phyloP scores from a whole-genome alignment of 208 protist genomes.

The Acanthamoeba triangularis region DNA sequence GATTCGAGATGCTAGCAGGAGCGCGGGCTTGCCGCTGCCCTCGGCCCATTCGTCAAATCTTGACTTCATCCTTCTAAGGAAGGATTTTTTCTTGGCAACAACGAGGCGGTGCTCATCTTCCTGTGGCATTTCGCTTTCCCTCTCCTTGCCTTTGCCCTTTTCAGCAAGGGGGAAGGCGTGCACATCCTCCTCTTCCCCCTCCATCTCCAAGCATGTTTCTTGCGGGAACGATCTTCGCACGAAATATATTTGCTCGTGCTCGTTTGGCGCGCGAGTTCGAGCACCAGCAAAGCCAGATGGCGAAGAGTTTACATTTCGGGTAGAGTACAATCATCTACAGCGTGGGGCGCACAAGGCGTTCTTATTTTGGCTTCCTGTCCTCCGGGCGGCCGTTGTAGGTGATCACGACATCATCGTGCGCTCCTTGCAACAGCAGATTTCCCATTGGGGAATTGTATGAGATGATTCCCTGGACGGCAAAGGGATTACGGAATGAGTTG shows the following conservation, averaged over 20 bases:
- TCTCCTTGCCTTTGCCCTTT: not conserved
- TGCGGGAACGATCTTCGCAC: not conserved
- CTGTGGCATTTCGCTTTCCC: not conserved
- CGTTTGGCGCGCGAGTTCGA: no score
- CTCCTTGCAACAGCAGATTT: conserved; percentile 69
- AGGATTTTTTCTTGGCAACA: not conserved
- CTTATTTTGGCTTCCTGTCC: conserved; percentile 5
- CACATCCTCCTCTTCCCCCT: no score
- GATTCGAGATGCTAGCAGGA: not conserved
- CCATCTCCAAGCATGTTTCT: not conserved
- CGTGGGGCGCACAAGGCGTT: not conserved
- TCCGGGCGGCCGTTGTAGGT: conserved; percentile 74
- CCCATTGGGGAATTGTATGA: conserved; percentile 68
- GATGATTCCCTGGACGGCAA: conserved; percentile 39
- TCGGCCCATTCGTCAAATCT: not conserved
- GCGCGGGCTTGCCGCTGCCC: not conserved
- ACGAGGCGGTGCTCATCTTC: not conserved
- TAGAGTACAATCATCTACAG: no score
- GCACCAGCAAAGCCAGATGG: not conserved
- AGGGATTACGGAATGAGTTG: not conserved
- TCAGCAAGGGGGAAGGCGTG: not conserved
- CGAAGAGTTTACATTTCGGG: no score
- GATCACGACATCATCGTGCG: conserved; percentile 74
- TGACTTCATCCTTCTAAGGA: not conserved
- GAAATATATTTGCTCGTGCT: not conserved